Percentiles rank a stretch among this genome's conserved stretches.
These are phyloP conservation scores for Andrographis paniculata DNA, from an alignment of 305 asterid species.

Conservation along the genomic window DNA sequence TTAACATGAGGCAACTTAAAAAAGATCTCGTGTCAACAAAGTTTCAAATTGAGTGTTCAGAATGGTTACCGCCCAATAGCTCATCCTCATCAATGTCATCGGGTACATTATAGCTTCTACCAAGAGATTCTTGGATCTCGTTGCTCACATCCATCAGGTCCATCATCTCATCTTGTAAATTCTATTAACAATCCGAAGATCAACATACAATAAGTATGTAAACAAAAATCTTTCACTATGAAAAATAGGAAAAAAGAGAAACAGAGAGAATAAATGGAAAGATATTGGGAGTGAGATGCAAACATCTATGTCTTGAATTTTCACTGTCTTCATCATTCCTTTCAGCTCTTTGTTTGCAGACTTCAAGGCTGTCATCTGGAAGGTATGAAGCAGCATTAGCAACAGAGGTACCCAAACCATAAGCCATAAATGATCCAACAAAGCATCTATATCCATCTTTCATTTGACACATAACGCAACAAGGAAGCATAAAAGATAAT, in stretches of 20 bases:
- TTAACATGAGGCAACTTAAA: no score
- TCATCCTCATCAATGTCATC: conserved; percentile 97
- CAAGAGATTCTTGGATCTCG: conserved; percentile 95
- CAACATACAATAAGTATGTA: no score
- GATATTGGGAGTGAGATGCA: conserved; percentile 30
- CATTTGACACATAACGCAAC: conserved; percentile 4
- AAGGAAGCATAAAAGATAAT: background rate
- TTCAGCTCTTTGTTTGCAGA: conserved; percentile 87
- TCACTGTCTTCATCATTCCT: conserved; percentile 99
- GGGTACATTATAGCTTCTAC: conserved; percentile 90
- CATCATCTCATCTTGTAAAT: conserved; percentile 97
- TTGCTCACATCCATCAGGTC: conserved; percentile 96
- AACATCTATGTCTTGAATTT: conserved; percentile 95
- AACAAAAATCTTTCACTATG: background rate
- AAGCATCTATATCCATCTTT: conserved; percentile 16
- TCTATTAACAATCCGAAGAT: conserved; percentile 33
- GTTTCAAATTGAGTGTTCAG: background rate
- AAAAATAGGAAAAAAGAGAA: no score
- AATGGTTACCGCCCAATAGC: conserved; percentile 73
- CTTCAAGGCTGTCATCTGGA: conserved; percentile 95
- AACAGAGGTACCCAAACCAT: conserved; percentile 5
- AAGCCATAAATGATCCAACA: conserved; percentile 11
- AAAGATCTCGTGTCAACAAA: background rate
- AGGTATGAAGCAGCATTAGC: conserved; percentile 19
- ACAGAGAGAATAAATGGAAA: no score